Evolutionary conservation across 345 rosid species (phyloP).

Genomic region (Murraya koenigii): DNA sequence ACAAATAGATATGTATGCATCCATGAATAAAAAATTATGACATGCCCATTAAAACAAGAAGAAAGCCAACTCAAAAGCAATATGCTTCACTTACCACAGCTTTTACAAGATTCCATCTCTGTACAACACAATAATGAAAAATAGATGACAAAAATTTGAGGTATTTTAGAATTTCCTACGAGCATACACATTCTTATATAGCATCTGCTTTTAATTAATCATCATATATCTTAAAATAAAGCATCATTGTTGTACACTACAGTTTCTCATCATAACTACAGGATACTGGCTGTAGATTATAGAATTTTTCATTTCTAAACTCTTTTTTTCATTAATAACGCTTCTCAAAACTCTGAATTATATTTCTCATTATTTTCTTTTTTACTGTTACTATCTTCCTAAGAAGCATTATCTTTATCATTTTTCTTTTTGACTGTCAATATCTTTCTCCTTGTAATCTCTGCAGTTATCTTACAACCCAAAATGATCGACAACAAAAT

Average conservation of each 20-base stretch:
- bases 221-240: background rate
- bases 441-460: background rate
- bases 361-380: background rate
- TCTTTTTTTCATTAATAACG: background rate
- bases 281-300: background rate
- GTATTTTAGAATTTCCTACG: background rate
- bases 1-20: background rate
- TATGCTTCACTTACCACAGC: constrained; percentile 1
- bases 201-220: background rate
- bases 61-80: background rate
- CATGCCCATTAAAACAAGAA: constrained; percentile 8
- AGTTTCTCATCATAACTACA: background rate
- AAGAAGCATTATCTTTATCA: background rate
- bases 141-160: background rate
- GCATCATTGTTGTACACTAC: background rate
- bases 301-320: background rate
- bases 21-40: background rate
- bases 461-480: background rate
- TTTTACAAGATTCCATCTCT: background rate
- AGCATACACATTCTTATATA: background rate
- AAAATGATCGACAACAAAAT: background rate
- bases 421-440: background rate
- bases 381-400: background rate
- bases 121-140: background rate
- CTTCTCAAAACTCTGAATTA: background rate